phyloP scores from a whole-genome alignment of 2,329 filamentous ascomycete species.

The Cercospora sp. region DNA sequence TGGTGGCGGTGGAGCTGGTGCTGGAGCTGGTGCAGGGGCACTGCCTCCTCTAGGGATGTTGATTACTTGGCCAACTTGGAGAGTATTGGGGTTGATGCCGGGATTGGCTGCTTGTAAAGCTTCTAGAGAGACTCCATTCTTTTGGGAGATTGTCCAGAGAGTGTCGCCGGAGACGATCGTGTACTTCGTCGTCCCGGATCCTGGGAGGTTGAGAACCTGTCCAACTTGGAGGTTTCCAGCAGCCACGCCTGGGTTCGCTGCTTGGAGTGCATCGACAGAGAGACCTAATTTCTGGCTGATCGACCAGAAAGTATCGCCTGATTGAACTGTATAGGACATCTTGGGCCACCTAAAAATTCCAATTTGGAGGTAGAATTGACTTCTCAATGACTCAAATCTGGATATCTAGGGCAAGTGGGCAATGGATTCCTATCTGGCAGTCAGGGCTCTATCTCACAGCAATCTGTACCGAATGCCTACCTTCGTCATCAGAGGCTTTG shows the following conservation, averaged over 20 bases:
- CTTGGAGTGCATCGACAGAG: slow-evolving; percentile 8
- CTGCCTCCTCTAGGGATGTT: slow-evolving; percentile 3
- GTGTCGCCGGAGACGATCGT: slow-evolving; percentile 16
- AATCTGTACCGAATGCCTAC: neutral
- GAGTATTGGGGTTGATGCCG: slow-evolving; percentile 6
- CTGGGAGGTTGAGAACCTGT: slow-evolving; percentile 15
- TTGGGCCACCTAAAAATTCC: neutral
- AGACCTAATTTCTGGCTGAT: slow-evolving; percentile 14
- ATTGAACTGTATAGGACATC: slow-evolving; percentile 12
- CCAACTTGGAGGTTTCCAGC: slow-evolving; percentile 9
- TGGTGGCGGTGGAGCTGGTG: neutral
- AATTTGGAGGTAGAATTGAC: too few relatives aligned
- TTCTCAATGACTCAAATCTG: neutral
- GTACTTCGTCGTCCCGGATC: neutral
- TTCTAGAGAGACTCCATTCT: slow-evolving; percentile 3
- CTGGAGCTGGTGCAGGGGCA: neutral
- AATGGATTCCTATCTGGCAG: neutral
- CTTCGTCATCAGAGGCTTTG: neutral
- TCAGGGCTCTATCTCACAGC: neutral
- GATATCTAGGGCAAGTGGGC: neutral
- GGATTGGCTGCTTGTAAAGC: slow-evolving; percentile 14
- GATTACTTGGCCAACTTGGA: slow-evolving; percentile 11
- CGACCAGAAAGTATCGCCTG: slow-evolving; percentile 16
- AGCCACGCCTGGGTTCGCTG: slow-evolving; percentile 10
- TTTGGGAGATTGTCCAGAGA: slow-evolving; percentile 8